Evolutionary conservation across 148 eudicot species (phyloP), one percentile per base, ranked within the genome.

Genomic region (Rhododendron mucronatum): DNA sequence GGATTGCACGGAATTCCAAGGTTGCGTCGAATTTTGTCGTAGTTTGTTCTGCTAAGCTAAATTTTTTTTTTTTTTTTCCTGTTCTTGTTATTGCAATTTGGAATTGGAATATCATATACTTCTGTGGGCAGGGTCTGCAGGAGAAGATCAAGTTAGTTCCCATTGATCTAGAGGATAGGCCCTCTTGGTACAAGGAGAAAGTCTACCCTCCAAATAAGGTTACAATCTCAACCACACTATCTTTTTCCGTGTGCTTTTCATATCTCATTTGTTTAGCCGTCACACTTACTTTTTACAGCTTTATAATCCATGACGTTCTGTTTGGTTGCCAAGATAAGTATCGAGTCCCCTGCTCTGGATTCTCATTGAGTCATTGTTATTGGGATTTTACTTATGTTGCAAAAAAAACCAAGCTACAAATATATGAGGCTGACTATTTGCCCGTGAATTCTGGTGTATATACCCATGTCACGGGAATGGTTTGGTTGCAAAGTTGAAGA

Each of bases 131-230:
- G 89, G 89, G 89, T 18, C 67, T 88, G 85, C 85, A 88, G 55
- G 85, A 85, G 15, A 59, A 88, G 86, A 88, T 88, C 74, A 81
- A 88, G 30, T n/a, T 88, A 67, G 87, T 88, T 74, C 82, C 87
- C 39, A 21, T 88, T 76, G 77, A 88, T 51, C 92, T 92, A 33
- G 51, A 78, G 81, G 83, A 90, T 75, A 90, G 92, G 85, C 93
- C 93, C 63, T 84, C 87, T 74, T 90, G 92, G 93, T 92, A 90
- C 57, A 89, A 90, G 84, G 88, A 90, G 81, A 89, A 85, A 84
- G 90, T 92, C 63, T 89, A 89, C 88, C 90, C 90, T 1, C 51
- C 88, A 87, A 89, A 91, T 84, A 92, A 92, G 94, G 94, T 92
- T 21, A 20, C 37, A 74, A 51, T 75, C 59, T 84, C 50, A 39